Base-by-base conservation (phyloP, 2,329 filamentous ascomycete genomes). In the Neofusicoccum sp. region DNA sequence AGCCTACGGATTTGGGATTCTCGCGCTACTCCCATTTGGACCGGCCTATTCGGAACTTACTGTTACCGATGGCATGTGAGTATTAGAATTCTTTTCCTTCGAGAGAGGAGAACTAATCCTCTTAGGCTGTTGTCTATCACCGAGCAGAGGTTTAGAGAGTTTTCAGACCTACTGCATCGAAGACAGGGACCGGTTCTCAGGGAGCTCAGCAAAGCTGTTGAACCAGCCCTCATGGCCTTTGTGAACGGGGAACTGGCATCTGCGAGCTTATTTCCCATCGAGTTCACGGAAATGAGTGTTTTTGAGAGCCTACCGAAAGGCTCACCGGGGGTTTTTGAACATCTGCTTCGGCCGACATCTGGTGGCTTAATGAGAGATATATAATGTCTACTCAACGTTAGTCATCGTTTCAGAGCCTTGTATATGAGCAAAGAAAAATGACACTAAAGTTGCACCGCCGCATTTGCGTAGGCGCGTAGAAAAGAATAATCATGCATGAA, bases 21-120 rank as follows among this genome's bases (percentile, higher is more conserved):
- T 65, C 12, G 61, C 64, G 29, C 34, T 65, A 39, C 54, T 65
- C 4, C 61, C 64, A 34, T 63, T 11, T 36, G 47, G 64, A 3
- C 48, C 64, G 8, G 14, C 56, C 1, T 54, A 61, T n/a, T 56
- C 60, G 8, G 64, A 58, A n/a, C 36, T 63, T 33, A 29, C 22
- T 44, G n/a, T 63, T 5, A 44, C 48, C 8, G 64, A 65, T 31
- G 56, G 11, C 34, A 63, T 44, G 64, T 56, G 22, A 56, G 64
- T 61, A 34, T 34, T 56, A 2, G 31, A 41, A 3, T 7, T 37
- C 39, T 45, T 28, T n/a, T n/a, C n/a, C n/a, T 48, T 48, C 29
- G 3, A 63, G 14, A 28, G 22, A 34, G 8, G 3, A 56, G 47
- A 33, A 31, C 50, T 63, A 48, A 63, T 31, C 37, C 8, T 9